A percentile compares a stretch with the other conserved stretches of the same genome.
phyloP scores from a whole-genome alignment of 2,329 filamentous ascomycete genomes.

The Endoconidiophora laricicola region DNA sequence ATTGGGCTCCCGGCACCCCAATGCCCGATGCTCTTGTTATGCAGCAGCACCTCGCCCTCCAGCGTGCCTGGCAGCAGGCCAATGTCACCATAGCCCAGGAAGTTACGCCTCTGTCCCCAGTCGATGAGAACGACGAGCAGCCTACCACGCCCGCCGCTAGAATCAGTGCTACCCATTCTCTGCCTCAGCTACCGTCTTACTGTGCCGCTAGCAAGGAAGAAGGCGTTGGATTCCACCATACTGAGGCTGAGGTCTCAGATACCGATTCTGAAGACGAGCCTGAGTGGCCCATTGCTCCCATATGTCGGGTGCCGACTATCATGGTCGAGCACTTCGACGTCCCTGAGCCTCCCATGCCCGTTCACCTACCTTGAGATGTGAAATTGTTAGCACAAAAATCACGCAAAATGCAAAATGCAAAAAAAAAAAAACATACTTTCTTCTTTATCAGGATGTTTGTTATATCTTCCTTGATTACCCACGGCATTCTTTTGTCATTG shows the following conservation, averaged over 20 bases:
- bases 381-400: conserved; percentile 5
- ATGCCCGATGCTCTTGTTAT: conserved; percentile 14
- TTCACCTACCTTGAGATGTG: conserved; percentile 5
- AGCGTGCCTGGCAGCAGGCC: conserved; percentile 1
- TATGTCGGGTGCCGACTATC: not conserved
- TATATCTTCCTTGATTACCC: too few relatives aligned
- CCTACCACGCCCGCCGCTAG: too few relatives aligned
- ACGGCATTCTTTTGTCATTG: too few relatives aligned
- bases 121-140: too few relatives aligned
- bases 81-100: too few relatives aligned
- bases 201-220: not conserved
- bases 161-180: too few relatives aligned
- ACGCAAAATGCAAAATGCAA: not conserved
- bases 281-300: not conserved
- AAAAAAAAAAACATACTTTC: not conserved
- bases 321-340: not conserved
- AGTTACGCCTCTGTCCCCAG: too few relatives aligned
- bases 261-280: too few relatives aligned
- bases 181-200: not conserved
- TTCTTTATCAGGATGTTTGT: not conserved
- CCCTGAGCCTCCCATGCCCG: not conserved
- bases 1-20: conserved; percentile 1
- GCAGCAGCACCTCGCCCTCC: conserved; percentile 16
- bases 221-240: too few relatives aligned
- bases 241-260: too few relatives aligned